Percentiles rank a stretch among this genome's conserved stretches.
phyloP scores from a whole-genome alignment of 139 green algal species.

The Eudorina sp. region DNA sequence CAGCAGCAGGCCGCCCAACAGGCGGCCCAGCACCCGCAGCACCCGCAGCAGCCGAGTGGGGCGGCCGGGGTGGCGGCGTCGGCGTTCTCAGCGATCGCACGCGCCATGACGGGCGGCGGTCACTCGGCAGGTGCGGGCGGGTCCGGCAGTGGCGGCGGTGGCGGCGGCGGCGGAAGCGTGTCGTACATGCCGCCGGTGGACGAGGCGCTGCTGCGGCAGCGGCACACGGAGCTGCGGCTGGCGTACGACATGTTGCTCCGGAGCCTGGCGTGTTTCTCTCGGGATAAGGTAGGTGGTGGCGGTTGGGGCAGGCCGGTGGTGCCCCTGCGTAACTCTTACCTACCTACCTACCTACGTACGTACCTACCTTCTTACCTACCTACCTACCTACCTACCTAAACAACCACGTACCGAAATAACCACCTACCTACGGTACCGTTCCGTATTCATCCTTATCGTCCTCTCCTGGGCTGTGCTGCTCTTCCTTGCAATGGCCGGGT shows the following conservation, averaged over 20 bases:
- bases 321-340: too few species aligned
- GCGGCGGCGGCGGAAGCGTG: neutral
- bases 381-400: too few species aligned
- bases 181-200: neutral
- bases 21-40: neutral
- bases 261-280: constrained; percentile 55
- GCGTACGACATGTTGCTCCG: constrained; percentile 69
- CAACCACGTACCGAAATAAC: too few species aligned
- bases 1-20: neutral
- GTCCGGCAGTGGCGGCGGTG: neutral
- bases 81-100: constrained; percentile 1
- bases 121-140: constrained; percentile 4
- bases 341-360: too few species aligned
- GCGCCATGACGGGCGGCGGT: constrained; percentile 31
- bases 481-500: too few species aligned
- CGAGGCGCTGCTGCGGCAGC: constrained; percentile 34
- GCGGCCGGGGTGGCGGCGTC: neutral
- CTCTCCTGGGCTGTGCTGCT: too few species aligned
- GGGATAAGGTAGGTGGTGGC: constrained; percentile 47
- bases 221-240: constrained; percentile 53
- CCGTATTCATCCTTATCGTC: too few species aligned
- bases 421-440: too few species aligned
- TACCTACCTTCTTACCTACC: too few species aligned
- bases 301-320: too few species aligned
- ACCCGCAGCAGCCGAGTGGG: neutral